phyloP scores from a whole-genome alignment of 2,329 filamentous ascomycete species.

The Ceratocystis eucalypticola region DNA sequence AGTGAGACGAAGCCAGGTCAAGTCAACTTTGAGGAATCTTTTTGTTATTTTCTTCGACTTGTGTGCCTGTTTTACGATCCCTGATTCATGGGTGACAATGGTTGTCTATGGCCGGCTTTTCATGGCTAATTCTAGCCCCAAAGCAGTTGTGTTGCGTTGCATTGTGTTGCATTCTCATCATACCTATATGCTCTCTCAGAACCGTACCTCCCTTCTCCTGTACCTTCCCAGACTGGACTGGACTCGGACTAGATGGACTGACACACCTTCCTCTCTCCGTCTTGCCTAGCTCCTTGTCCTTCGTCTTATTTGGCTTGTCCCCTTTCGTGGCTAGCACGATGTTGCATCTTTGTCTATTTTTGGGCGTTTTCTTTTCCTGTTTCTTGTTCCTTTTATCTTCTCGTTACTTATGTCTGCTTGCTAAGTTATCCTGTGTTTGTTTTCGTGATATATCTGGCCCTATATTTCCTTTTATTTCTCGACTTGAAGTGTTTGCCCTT shows the following conservation, averaged over 20 bases:
- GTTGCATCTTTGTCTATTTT: conserved; percentile 10
- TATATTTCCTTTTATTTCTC: conserved; percentile 9
- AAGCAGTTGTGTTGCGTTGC: no score
- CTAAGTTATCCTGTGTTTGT: conserved; percentile 6
- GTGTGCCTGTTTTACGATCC: no score
- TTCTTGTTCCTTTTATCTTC: background rate
- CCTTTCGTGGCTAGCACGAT: background rate
- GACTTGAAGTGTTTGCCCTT: background rate
- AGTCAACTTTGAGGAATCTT: no score
- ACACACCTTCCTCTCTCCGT: background rate
- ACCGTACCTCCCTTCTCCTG: background rate
- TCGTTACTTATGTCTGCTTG: background rate
- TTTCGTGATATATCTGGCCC: background rate
- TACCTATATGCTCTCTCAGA: background rate
- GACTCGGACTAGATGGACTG: no score
- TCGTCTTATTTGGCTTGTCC: background rate
- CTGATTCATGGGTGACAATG: no score
- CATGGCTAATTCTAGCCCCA: background rate
- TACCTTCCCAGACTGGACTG: no score
- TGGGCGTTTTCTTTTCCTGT: conserved; percentile 10
- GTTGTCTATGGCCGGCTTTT: background rate
- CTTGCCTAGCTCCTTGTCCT: background rate
- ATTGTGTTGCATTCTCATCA: no score
- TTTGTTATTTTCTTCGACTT: no score
- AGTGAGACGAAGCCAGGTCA: no score